These are phyloP conservation scores for Penicillium riverlandense DNA, from an alignment of 495 filamentous ascomycete genomes.

Conservation along the genomic window DNA sequence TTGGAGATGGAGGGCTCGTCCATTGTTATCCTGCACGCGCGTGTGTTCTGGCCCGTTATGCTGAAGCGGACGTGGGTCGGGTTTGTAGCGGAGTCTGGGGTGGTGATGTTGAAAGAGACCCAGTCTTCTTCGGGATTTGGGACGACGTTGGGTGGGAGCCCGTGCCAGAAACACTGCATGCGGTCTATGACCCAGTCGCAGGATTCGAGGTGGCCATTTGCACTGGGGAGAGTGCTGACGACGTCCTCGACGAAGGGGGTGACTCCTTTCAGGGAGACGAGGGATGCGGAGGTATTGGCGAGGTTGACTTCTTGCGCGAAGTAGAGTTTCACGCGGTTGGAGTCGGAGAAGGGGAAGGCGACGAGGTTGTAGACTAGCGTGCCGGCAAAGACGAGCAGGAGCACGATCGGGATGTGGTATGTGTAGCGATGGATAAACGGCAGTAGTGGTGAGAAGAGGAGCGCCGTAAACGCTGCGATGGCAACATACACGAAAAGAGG, in stretches of 20 bases:
- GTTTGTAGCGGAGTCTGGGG: constrained; percentile 24
- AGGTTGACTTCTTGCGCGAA: constrained; percentile 80
- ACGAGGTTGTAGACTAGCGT: constrained; percentile 82
- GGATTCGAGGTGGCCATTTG: constrained; percentile 49
- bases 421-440: constrained; percentile 86
- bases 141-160: constrained; percentile 52
- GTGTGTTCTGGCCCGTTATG: constrained; percentile 57
- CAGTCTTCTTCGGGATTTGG: constrained; percentile 31
- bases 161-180: constrained; percentile 59
- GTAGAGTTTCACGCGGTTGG: constrained; percentile 75
- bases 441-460: constrained; percentile 69
- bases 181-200: constrained; percentile 31
- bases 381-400: constrained; percentile 64
- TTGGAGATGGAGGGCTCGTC: constrained; percentile 47
- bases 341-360: constrained; percentile 80
- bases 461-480: constrained; percentile 56
- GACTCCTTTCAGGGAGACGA: constrained; percentile 64
- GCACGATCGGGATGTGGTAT: constrained; percentile 70
- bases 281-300: constrained; percentile 55
- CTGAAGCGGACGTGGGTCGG: constrained; percentile 38
- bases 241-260: constrained; percentile 62
- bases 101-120: constrained; percentile 57
- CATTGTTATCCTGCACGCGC: constrained; percentile 48
- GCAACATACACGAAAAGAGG: constrained; percentile 62
- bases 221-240: constrained; percentile 62